phyloP scores from a whole-genome alignment of 192 early-diverging fungal genomes.

The Paraglomus brasilianum region DNA sequence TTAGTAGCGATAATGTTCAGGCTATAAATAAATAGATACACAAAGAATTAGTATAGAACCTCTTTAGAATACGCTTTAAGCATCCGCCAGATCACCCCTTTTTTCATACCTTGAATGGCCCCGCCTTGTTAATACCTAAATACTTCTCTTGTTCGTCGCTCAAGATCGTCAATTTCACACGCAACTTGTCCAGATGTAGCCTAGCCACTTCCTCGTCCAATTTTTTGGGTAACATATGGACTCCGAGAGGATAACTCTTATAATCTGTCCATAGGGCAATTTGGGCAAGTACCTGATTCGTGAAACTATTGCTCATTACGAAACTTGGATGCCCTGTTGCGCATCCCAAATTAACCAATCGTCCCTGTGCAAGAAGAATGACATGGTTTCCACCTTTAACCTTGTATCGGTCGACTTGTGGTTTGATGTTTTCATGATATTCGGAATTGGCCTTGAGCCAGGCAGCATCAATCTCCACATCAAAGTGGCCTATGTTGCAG shows the following conservation, averaged over 20 bases:
- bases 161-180: conserved; percentile 91
- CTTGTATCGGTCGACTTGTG: conserved; percentile 96
- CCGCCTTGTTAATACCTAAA: conserved; percentile 76
- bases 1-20: too few relatives aligned
- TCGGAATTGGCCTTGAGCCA: conserved; percentile 96
- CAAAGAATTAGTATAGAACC: too few relatives aligned
- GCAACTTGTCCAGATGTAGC: conserved; percentile 92
- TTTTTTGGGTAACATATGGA: conserved; percentile 99
- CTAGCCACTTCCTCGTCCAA: conserved; percentile 98
- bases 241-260: conserved; percentile 85
- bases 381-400: conserved; percentile 89
- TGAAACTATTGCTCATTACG: conserved; percentile 99
- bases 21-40: too few relatives aligned
- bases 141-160: conserved; percentile 69
- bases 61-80: too few relatives aligned
- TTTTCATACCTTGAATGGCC: conserved; percentile 88
- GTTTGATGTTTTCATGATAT: conserved; percentile 93
- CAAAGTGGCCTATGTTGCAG: conserved; percentile 99
- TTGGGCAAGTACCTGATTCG: conserved; percentile 98
- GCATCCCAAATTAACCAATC: conserved; percentile 99
- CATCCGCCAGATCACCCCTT: too few relatives aligned
- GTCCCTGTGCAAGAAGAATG: conserved; percentile 97
- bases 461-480: conserved; percentile 97
- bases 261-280: conserved; percentile 97
- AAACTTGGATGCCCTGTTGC: conserved; percentile 98